Conservation (phyloP, 257 asterid species). For the Salvia splendens region DNA sequence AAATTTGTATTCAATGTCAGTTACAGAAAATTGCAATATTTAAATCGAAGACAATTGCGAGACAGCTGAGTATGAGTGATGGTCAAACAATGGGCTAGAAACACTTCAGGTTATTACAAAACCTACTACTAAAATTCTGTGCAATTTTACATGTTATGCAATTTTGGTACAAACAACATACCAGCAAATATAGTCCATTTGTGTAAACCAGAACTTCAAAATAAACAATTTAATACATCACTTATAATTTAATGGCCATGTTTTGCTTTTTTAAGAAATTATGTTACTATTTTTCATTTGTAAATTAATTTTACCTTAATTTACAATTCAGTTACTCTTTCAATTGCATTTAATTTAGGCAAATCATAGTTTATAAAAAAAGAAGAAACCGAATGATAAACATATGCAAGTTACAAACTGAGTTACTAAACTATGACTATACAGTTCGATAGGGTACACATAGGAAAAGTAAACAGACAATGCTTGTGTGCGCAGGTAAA, state of each 20-base stretch:
- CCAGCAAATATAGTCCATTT: conserved; percentile 2
- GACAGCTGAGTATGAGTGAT: not conserved
- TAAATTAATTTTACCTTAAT: no score
- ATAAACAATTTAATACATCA: not conserved
- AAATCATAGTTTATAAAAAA: no score
- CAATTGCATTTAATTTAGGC: no score
- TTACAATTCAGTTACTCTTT: no score
- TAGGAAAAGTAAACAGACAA: conserved; percentile 17
- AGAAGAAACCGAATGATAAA: no score
- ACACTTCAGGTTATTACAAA: not conserved
- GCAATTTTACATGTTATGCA: not conserved
- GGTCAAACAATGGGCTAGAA: conserved; percentile 16
- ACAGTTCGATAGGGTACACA: not conserved
- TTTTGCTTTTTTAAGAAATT: no score
- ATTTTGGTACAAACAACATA: not conserved
- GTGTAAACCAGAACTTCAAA: not conserved
- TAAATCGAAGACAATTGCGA: not conserved
- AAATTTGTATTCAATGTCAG: not conserved
- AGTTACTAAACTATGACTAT: not conserved
- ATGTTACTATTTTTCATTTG: no score
- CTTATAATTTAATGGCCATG: no score
- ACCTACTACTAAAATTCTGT: not conserved
- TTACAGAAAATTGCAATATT: not conserved
- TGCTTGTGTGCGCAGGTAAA: not conserved
- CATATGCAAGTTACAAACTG: no score